Base-by-base conservation (phyloP, 768 basidiomycete genomes). In the Trametes meyenii region DNA sequence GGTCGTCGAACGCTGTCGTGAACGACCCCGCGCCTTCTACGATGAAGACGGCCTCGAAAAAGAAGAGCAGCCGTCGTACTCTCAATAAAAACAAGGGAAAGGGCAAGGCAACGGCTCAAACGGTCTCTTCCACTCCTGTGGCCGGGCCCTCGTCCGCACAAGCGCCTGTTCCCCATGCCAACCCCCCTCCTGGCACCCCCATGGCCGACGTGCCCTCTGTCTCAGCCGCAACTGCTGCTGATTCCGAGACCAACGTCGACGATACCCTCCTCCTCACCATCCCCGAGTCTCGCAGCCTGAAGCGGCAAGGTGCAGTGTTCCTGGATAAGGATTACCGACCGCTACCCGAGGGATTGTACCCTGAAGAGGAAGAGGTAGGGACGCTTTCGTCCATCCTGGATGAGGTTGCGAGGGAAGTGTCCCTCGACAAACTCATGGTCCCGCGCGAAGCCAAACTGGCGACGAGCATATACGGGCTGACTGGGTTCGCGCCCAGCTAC, bases 251-350 rank as follows among this genome's bases (percentile, higher is more conserved):
- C 40, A 5, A n/a, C 50, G 48, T 8, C 17, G 17, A 50, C 33
- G 50, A 17, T 21, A 17, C 33, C 33, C 12, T 21, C n/a, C 17
- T 12, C 5, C 33, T 33, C 2, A n/a, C 33, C 8, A n/a, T 57
- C n/a, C 57, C 49, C 10, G 57, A 42, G 42, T 6, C 35, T 14
- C 49, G 21, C 14, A 49, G 40, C 23, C 40, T 58, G 26, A 50
- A 33, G 40, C 57, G 57, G 12, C 49, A 58, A 17, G 42, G 57
- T 13, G 49, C 57, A 7, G 21, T 21, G 29, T 44, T 44, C 46
- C 39, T 50, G 19, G 23, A 50, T 3, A 50, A 51, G n/a, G 57
- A 14, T 6, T 24, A 21, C 26, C 24, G 29, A 21, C 10, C 21
- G 26, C 24, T 24, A 1, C 46, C 46, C 21, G 46, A 23, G 46